phyloP scores from a whole-genome alignment of 2,329 filamentous ascomycete genomes.

The Bipolaris zeicola region DNA sequence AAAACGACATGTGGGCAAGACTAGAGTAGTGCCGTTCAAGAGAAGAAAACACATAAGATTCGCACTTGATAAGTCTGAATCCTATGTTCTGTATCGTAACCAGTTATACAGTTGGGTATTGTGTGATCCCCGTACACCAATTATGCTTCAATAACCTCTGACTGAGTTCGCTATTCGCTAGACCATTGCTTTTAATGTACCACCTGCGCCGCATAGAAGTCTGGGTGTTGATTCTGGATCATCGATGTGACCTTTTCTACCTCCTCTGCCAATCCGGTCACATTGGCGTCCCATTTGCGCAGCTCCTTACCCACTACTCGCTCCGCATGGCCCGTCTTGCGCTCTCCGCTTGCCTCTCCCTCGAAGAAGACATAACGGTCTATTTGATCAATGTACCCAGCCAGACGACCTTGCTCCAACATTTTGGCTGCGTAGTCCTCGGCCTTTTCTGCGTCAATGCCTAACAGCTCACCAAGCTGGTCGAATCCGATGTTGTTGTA shows the following conservation, averaged over 20 bases:
- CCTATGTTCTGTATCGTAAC: conserved; percentile 1
- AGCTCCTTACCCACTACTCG: conserved; percentile 69
- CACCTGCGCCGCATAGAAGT: conserved; percentile 54
- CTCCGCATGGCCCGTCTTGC: conserved; percentile 68
- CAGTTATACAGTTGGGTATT: conserved; percentile 13
- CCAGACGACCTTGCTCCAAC: conserved; percentile 91
- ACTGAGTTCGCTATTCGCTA: background rate
- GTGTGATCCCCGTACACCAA: conserved; percentile 5
- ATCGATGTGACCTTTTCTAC: conserved; percentile 84
- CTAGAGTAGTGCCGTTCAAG: background rate
- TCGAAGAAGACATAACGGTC: conserved; percentile 88
- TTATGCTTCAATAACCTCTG: conserved; percentile 2
- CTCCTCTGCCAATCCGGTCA: conserved; percentile 84
- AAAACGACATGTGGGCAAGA: background rate
- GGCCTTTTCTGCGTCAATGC: conserved; percentile 77
- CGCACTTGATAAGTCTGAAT: background rate
- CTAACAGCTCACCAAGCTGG: conserved; percentile 76
- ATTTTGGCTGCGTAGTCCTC: conserved; percentile 92
- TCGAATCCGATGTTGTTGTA: conserved; percentile 62
- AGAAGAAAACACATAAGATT: background rate
- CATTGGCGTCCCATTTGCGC: conserved; percentile 86
- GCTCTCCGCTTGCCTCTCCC: conserved; percentile 71
- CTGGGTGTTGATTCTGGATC: conserved; percentile 79
- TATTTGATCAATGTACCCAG: conserved; percentile 93
- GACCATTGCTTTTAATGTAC: conserved; percentile 30